phyloP scores from a whole-genome alignment of 1,284 basidiomycete genomes.

The Fomitopsis palustris region DNA sequence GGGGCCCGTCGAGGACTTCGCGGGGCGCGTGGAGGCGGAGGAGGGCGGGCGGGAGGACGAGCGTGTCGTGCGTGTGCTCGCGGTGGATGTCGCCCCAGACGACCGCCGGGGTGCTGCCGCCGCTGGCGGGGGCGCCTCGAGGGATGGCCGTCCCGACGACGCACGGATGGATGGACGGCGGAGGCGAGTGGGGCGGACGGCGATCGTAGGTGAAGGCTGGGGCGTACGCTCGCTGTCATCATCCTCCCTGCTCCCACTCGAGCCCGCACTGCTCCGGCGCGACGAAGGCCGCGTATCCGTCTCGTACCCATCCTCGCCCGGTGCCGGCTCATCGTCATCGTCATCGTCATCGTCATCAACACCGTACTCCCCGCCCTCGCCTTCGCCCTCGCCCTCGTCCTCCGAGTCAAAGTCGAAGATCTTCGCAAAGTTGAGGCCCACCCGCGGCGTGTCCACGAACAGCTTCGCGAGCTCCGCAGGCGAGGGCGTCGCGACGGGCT shows the following conservation, averaged over 20 bases:
- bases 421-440: constrained; percentile 67
- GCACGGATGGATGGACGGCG: constrained; percentile 32
- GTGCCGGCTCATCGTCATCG: constrained; percentile 1
- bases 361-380: constrained; percentile 17
- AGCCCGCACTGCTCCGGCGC: constrained; percentile 1
- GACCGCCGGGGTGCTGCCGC: neutral
- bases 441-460: constrained; percentile 60
- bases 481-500: constrained; percentile 63
- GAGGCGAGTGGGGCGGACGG: constrained; percentile 24
- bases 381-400: constrained; percentile 24
- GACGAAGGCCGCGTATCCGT: constrained; percentile 18
- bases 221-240: constrained; percentile 21
- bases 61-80: neutral
- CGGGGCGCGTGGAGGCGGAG: neutral
- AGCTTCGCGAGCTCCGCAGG: constrained; percentile 60
- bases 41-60: neutral
- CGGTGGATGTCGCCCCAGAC: constrained; percentile 3
- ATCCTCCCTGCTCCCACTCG: constrained; percentile 4
- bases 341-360: constrained; percentile 19
- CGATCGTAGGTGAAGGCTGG: constrained; percentile 6
- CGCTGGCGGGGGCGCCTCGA: neutral
- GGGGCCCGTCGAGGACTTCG: constrained; percentile 3
- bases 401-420: constrained; percentile 63
- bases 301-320: constrained; percentile 24
- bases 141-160: constrained; percentile 11